Evolutionary conservation across 768 basidiomycete genomes (phyloP).

Genomic region (Kwoniella pini): DNA sequence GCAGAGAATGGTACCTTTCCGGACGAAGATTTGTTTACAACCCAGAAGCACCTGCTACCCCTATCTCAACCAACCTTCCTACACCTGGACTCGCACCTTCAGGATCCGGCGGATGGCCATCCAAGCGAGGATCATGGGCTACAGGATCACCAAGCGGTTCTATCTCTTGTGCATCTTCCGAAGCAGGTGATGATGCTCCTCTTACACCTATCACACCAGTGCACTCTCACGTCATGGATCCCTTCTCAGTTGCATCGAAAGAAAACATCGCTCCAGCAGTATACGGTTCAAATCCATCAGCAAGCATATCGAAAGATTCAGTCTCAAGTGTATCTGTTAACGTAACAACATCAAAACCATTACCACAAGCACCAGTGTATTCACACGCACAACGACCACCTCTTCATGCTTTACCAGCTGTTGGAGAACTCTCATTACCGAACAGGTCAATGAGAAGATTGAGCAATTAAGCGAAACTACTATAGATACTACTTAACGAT

Average conservation of each 20-base stretch:
- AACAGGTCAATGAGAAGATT: slow-evolving; percentile 35
- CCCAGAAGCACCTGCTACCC: slow-evolving; percentile 44
- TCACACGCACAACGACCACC: slow-evolving; percentile 23
- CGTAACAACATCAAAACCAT: slow-evolving; percentile 10
- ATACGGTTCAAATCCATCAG: slow-evolving; percentile 19
- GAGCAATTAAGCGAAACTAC: slow-evolving; percentile 24
- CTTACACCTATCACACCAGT: slow-evolving; percentile 52
- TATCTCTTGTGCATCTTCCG: slow-evolving; percentile 48
- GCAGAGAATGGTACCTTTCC: slow-evolving; percentile 89
- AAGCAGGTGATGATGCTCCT: slow-evolving; percentile 49
- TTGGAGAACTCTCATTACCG: slow-evolving; percentile 33
- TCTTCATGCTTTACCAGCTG: slow-evolving; percentile 26
- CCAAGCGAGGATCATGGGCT: slow-evolving; percentile 45
- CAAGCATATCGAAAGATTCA: slow-evolving; percentile 20
- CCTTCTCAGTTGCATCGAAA: slow-evolving; percentile 39
- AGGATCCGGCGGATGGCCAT: slow-evolving; percentile 40
- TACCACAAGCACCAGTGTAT: slow-evolving; percentile 23
- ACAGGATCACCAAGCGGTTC: slow-evolving; percentile 44
- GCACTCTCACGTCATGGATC: slow-evolving; percentile 33
- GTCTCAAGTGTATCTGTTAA: slow-evolving; percentile 8
- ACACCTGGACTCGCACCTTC: slow-evolving; percentile 50
- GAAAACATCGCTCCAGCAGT: slow-evolving; percentile 50
- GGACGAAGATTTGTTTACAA: slow-evolving; percentile 58
- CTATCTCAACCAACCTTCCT: slow-evolving; percentile 36
- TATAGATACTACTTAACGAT: too few relatives aligned